Conservation (phyloP, 805 yeast genomes). For the Candida odintsovae region DNA sequence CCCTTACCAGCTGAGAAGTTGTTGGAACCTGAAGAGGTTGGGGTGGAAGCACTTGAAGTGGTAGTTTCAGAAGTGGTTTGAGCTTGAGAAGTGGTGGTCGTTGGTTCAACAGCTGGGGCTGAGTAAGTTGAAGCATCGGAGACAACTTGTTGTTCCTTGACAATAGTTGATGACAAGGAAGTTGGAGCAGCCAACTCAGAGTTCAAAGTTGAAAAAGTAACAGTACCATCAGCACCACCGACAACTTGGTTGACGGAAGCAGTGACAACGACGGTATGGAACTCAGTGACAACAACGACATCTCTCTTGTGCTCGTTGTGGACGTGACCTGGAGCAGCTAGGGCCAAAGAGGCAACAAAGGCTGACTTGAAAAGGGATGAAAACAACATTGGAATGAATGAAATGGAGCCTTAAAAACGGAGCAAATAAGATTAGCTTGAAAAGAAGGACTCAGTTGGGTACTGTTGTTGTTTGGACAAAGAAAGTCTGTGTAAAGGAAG, state of each 20-base stretch:
- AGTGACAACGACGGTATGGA: constrained; percentile 44
- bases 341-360: constrained; percentile 33
- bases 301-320: constrained; percentile 59
- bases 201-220: constrained; percentile 21
- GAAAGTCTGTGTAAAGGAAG: constrained; percentile 26
- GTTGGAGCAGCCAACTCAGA: constrained; percentile 23
- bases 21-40: constrained; percentile 29
- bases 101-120: constrained; percentile 11
- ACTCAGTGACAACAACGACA: constrained; percentile 42
- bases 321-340: constrained; percentile 54
- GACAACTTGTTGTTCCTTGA: constrained; percentile 24
- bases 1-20: constrained; percentile 47
- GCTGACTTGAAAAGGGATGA: constrained; percentile 33
- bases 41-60: constrained; percentile 26
- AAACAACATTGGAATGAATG: constrained; percentile 39
- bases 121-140: constrained; percentile 26
- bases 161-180: constrained; percentile 22
- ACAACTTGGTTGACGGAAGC: constrained; percentile 34
- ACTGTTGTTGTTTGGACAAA: constrained; percentile 1
- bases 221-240: constrained; percentile 24
- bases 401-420: neutral
- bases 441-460: neutral
- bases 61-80: constrained; percentile 25
- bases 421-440: constrained; percentile 2
- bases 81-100: constrained; percentile 27